phyloP scores from a whole-genome alignment of 306 rosid species.

The Dalbergia oliveri region DNA sequence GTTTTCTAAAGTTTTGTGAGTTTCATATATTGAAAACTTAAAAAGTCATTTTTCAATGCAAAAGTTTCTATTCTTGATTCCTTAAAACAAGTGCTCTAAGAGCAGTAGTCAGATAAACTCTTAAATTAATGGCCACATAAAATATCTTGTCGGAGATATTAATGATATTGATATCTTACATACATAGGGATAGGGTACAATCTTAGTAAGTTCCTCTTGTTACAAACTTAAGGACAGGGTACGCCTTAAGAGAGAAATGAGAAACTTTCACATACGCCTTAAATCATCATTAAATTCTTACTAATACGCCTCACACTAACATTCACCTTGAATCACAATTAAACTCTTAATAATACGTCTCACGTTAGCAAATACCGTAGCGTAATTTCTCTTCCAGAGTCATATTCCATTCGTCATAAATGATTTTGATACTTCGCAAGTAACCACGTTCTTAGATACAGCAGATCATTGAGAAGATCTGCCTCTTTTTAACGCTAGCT shows the following conservation, averaged over 20 bases:
- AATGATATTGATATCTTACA: neutral
- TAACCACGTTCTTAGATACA: slow-evolving; percentile 5
- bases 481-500: neutral
- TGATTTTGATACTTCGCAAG: neutral
- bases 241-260: no score
- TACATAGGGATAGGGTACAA: neutral
- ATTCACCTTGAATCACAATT: neutral
- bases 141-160: neutral
- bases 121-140: neutral
- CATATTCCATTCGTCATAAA: neutral
- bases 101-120: no score
- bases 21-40: no score
- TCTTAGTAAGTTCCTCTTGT: neutral
- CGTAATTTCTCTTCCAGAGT: slow-evolving; percentile 11
- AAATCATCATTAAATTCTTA: neutral
- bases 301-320: neutral
- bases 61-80: no score
- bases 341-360: neutral
- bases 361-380: slow-evolving; percentile 9
- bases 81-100: no score
- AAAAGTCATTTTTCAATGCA: no score
- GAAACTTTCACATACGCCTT: no score
- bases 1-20: no score
- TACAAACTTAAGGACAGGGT: slow-evolving; percentile 1
- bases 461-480: slow-evolving; percentile 34